These are phyloP conservation scores for Dipteronia dyeriana DNA, from an alignment of 345 rosid genomes.

Conservation along the genomic window DNA sequence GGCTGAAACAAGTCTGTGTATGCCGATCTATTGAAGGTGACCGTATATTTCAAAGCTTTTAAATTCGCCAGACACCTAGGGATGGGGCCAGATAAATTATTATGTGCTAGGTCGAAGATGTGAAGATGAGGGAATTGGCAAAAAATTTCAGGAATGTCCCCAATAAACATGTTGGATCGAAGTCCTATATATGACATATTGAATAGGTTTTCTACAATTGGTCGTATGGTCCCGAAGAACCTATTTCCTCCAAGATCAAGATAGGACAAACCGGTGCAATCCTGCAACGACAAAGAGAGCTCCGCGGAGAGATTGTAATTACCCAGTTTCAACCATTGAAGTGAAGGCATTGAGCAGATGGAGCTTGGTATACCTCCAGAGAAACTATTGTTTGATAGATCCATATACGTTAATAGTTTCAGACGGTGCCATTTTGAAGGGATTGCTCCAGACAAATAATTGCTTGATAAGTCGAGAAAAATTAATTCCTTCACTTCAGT, in stretches of 20 bases:
- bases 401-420: background rate
- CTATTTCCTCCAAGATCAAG: conserved; percentile 32
- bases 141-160: conserved; percentile 14
- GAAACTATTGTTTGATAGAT: conserved; percentile 25
- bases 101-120: conserved; percentile 22
- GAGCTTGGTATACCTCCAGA: conserved; percentile 24
- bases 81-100: background rate
- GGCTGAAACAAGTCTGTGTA: too few species aligned
- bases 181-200: conserved; percentile 5
- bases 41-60: too few species aligned
- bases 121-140: conserved; percentile 14
- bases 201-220: conserved; percentile 10
- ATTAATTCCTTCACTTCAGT: background rate
- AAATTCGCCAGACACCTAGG: conserved; percentile 21
- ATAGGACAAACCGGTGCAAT: background rate
- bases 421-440: conserved; percentile 4
- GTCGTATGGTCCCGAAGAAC: conserved; percentile 26
- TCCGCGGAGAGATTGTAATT: conserved; percentile 22
- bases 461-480: conserved; percentile 4
- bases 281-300: conserved; percentile 14
- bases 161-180: conserved; percentile 14
- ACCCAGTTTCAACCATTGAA: background rate
- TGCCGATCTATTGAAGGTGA: too few species aligned
- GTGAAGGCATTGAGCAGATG: conserved; percentile 10
- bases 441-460: conserved; percentile 20